Base-by-base conservation (phyloP, 2,329 filamentous ascomycete genomes). In the Kalmusia sp. region DNA sequence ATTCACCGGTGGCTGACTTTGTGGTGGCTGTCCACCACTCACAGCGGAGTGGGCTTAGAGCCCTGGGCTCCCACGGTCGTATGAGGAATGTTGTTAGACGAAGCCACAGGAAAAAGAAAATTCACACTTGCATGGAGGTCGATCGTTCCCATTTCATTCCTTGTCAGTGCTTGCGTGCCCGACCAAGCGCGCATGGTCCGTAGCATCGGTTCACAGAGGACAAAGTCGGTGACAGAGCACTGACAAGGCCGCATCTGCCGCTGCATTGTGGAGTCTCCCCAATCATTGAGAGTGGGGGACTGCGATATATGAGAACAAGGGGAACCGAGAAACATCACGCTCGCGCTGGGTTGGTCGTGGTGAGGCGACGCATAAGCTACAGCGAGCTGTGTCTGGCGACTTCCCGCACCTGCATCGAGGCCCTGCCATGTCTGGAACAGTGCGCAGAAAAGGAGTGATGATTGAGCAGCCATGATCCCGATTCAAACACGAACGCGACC, bases 1-100 rank as follows among this genome's bases (percentile, higher is more conserved):
- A 49, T 66, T 72, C 56, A 73, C 70, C 69, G 70, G 70, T 72
- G 62, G 58, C 45, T 52, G 50, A 57, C 55, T 52, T 54, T 46
- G 39, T 31, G 52, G 43, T 55, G 62, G 61, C 54, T 57, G 68
- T 65, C 69, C 68, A 70, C 65, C 62, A 66, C 58, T 59, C 54
- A 51, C 24, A 48, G 51, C 30, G 56, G 63, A 59, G 58, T 68
- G 59, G 63, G 65, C 61, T 60, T 63, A 49, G 57, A 59, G 59
- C 55, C 60, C 57, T 62, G 55, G 62, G 33, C 53, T 27, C 53
- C 57, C 53, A 52, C 48, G 50, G 51, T 59, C 64, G 58, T 57
- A 66, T 63, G 57, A 49, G 65, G 59, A 49, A 59, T 52, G 61
- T 54, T 58, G 53, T 49, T 60, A 55, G 45, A 54, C 49, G 52